Conservation (phyloP, 1,284 basidiomycete genomes). For the Tylopilus sp. region DNA sequence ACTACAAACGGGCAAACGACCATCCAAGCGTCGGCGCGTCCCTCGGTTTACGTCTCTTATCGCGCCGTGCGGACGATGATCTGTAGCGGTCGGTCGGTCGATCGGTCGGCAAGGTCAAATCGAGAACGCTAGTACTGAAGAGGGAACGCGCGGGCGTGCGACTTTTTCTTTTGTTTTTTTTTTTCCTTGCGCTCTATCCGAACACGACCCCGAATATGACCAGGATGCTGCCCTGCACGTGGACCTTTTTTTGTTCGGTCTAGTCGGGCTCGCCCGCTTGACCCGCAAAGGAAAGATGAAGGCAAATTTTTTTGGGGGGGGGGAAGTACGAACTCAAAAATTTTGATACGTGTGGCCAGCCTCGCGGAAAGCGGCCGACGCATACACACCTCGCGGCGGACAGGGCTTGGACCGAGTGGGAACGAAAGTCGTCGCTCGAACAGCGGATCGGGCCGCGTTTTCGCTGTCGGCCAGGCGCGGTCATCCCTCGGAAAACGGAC, state of each 20-base stretch:
- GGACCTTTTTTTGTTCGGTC: background rate
- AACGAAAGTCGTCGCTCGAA: background rate
- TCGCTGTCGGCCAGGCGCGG: background rate
- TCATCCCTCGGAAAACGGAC: background rate
- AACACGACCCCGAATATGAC: constrained; percentile 7
- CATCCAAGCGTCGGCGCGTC: constrained; percentile 27
- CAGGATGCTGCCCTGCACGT: background rate
- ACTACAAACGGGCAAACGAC: too few species aligned
- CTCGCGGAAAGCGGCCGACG: constrained; percentile 6
- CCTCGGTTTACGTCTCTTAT: constrained; percentile 24
- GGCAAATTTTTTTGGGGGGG: constrained; percentile 1
- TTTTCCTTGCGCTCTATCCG: constrained; percentile 7
- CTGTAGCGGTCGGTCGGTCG: constrained; percentile 6
- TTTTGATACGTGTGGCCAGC: constrained; percentile 2
- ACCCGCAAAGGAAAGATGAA: constrained; percentile 18
- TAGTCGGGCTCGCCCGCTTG: constrained; percentile 6
- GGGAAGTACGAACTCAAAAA: constrained; percentile 1
- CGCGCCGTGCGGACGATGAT: background rate
- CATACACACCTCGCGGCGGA: background rate
- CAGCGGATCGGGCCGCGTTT: background rate
- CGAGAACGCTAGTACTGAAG: constrained; percentile 20
- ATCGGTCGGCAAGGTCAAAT: constrained; percentile 13
- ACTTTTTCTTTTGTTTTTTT: background rate
- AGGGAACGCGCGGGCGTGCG: constrained; percentile 1
- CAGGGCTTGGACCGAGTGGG: too few species aligned